phyloP scores from a whole-genome alignment of 2,329 filamentous ascomycete genomes.

The Xylariaceae sp. region DNA sequence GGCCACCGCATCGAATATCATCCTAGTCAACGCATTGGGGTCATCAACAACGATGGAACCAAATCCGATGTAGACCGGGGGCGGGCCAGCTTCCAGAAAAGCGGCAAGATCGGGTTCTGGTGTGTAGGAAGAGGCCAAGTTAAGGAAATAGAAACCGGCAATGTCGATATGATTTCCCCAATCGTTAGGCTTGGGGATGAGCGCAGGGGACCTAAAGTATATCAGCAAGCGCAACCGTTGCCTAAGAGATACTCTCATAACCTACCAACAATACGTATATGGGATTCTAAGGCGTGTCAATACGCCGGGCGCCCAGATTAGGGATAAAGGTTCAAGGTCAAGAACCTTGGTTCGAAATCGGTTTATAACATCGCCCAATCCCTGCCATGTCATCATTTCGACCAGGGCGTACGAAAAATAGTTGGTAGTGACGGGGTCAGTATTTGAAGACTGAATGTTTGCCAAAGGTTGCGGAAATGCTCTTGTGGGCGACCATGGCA shows the following conservation, averaged over 20 bases:
- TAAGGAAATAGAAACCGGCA: conserved; percentile 52
- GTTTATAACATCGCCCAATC: conserved; percentile 86
- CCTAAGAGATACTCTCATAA: conserved; percentile 4
- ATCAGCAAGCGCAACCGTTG: background rate
- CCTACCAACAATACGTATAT: conserved; percentile 83
- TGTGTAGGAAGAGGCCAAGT: conserved; percentile 34
- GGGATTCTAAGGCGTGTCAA: conserved; percentile 72
- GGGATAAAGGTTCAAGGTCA: conserved; percentile 71
- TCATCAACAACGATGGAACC: conserved; percentile 54
- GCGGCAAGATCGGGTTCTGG: conserved; percentile 31
- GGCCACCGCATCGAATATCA: conserved; percentile 44
- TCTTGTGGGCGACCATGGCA: conserved; percentile 87
- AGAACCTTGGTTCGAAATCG: conserved; percentile 68
- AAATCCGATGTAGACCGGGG: conserved; percentile 54
- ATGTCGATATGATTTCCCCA: conserved; percentile 52
- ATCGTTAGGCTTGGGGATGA: conserved; percentile 51
- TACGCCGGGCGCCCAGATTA: conserved; percentile 79
- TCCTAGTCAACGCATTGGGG: conserved; percentile 39
- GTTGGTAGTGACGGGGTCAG: conserved; percentile 64
- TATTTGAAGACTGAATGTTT: conserved; percentile 66
- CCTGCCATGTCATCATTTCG: conserved; percentile 92
- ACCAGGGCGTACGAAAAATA: conserved; percentile 80
- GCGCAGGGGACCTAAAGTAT: conserved; percentile 30
- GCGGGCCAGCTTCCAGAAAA: conserved; percentile 44
- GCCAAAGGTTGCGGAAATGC: conserved; percentile 83